phyloP scores from a whole-genome alignment of 129 eudicot species.

The Arctium lappa region DNA sequence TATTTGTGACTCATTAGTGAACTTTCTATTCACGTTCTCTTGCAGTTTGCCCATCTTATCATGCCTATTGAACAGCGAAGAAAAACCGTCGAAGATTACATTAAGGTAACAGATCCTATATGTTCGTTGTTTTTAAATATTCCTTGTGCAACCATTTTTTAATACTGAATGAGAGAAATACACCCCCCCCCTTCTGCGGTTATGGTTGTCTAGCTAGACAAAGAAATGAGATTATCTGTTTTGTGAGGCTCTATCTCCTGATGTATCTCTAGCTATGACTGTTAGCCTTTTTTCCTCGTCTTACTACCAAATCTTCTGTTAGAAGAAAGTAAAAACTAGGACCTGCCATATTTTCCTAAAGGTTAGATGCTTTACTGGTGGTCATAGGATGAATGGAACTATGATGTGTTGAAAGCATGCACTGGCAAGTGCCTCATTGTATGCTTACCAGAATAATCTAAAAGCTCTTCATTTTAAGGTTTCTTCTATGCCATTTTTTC shows the following conservation, averaged over 20 bases:
- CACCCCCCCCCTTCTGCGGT: background rate
- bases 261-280: background rate
- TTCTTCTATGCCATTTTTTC: background rate
- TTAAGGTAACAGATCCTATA: slow-evolving; percentile 54
- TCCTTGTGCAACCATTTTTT: background rate
- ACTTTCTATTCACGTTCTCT: background rate
- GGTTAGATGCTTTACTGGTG: background rate
- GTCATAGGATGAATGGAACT: background rate
- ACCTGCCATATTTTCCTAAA: background rate
- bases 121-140: background rate
- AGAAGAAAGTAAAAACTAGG: background rate
- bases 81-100: slow-evolving; percentile 60
- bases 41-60: slow-evolving; percentile 82
- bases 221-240: background rate
- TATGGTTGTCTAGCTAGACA: background rate
- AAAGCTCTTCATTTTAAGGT: background rate
- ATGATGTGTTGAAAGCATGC: background rate
- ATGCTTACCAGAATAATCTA: background rate
- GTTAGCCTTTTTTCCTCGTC: background rate
- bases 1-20: background rate
- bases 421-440: background rate
- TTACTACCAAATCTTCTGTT: background rate
- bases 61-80: slow-evolving; percentile 65
- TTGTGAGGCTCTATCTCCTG: background rate
- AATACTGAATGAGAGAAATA: background rate